Evolutionary conservation across 2,329 filamentous ascomycete species (phyloP).

Genomic region (Cordyceps cateniannulata): DNA sequence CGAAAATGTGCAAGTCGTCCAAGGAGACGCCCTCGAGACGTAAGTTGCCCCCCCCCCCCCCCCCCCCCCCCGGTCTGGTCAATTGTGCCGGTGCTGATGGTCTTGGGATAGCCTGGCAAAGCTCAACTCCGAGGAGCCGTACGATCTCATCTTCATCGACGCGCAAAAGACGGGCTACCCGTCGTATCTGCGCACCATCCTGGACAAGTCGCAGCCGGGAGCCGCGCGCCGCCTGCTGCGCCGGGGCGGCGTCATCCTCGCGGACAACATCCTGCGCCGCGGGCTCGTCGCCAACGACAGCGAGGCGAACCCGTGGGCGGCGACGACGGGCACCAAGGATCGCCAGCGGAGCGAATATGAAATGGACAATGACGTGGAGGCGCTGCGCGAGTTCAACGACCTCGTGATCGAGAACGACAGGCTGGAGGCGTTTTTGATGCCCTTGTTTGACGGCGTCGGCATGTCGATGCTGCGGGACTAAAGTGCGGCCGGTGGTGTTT

Average conservation of each 20-base stretch:
- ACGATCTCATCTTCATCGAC: constrained; percentile 49
- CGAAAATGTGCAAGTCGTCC: constrained; percentile 39
- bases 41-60: constrained; percentile 21
- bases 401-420: constrained; percentile 25
- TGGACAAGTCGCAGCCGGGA: constrained; percentile 35
- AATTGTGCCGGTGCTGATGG: background rate
- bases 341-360: constrained; percentile 17
- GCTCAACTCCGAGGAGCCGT: constrained; percentile 35
- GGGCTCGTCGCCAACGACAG: constrained; percentile 40
- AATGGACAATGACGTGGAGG: constrained; percentile 19
- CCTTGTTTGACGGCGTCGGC: constrained; percentile 38
- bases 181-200: constrained; percentile 38
- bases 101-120: constrained; percentile 21
- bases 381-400: constrained; percentile 30
- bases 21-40: constrained; percentile 42
- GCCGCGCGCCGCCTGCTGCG: constrained; percentile 35
- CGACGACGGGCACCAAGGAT: constrained; percentile 14
- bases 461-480: constrained; percentile 34
- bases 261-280: constrained; percentile 46
- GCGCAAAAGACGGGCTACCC: constrained; percentile 48
- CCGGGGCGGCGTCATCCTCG: constrained; percentile 43
- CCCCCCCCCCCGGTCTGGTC: no score
- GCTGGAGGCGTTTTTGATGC: constrained; percentile 34
- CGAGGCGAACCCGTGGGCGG: constrained; percentile 27
- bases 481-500: background rate